phyloP scores from a whole-genome alignment of 768 basidiomycete genomes.

The Cantharellus cinnabarinus region DNA sequence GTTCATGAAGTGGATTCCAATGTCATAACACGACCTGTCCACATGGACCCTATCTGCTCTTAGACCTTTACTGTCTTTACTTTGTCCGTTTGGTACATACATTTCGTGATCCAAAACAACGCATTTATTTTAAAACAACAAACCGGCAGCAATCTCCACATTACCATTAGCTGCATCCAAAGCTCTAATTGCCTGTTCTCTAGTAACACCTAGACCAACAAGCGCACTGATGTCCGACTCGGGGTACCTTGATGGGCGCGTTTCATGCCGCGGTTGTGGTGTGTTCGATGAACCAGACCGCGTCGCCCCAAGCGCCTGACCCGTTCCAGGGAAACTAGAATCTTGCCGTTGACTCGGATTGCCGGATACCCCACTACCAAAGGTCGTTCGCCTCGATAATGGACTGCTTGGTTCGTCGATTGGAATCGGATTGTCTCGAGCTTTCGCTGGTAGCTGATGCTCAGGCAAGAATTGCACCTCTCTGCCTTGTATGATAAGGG shows the following conservation, averaged over 20 bases:
- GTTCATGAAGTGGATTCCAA: no score
- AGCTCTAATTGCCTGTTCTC: conserved; percentile 56
- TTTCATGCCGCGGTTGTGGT: background rate
- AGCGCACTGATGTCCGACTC: conserved; percentile 46
- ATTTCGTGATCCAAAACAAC: background rate
- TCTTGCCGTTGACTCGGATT: conserved; percentile 10
- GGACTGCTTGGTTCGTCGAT: conserved; percentile 2
- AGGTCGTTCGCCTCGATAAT: background rate
- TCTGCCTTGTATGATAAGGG: conserved; percentile 77
- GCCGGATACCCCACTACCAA: background rate
- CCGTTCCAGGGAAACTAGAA: conserved; percentile 45
- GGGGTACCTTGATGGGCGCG: conserved; percentile 18
- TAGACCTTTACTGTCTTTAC: no score
- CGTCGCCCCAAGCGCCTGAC: conserved; percentile 8
- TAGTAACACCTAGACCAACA: conserved; percentile 54
- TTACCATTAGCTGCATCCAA: conserved; percentile 71
- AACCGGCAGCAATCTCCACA: conserved; percentile 69
- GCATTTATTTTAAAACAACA: conserved; percentile 34
- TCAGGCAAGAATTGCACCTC: conserved; percentile 81
- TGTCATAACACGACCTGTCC: no score
- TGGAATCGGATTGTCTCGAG: conserved; percentile 15
- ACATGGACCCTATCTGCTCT: no score
- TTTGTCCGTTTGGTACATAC: background rate
- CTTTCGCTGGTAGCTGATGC: conserved; percentile 81
- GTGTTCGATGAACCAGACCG: background rate